Evolutionary conservation across 2,329 filamentous ascomycete species (phyloP).

Genomic region (Cladophialophora carrionii): DNA sequence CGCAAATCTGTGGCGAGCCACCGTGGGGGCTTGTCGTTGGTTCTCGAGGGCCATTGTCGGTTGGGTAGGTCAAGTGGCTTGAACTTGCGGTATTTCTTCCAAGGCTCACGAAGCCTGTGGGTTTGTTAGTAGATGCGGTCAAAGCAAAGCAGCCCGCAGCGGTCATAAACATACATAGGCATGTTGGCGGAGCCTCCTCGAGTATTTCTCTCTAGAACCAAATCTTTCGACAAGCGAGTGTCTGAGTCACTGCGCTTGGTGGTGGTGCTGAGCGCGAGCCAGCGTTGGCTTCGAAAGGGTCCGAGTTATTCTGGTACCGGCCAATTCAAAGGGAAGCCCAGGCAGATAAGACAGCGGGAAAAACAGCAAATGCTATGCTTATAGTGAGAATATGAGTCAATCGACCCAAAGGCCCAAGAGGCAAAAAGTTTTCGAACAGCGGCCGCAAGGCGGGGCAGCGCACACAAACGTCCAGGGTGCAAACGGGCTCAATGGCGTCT

Average conservation of each 20-base stretch:
- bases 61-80: constrained; percentile 55
- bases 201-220: not conserved
- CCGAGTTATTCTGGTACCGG: not conserved
- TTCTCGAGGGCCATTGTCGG: constrained; percentile 77
- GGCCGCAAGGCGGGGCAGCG: constrained; percentile 2
- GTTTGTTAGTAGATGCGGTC: not conserved
- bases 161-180: constrained; percentile 23
- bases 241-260: not conserved
- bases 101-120: constrained; percentile 54
- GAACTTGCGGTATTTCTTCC: constrained; percentile 53
- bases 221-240: not conserved
- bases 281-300: not conserved
- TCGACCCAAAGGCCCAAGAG: constrained; percentile 5
- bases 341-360: not conserved
- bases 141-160: not conserved
- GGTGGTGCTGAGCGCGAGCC: not conserved
- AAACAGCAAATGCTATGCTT: not conserved
- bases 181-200: constrained; percentile 5
- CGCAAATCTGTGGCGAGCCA: constrained; percentile 89
- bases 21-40: constrained; percentile 79
- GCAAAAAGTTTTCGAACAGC: constrained; percentile 19
- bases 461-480: not conserved
- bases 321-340: not conserved
- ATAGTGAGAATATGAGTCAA: constrained; percentile 15
- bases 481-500: not conserved